Conservation (phyloP, 305 asterid genomes). For the Plantago rigida region DNA sequence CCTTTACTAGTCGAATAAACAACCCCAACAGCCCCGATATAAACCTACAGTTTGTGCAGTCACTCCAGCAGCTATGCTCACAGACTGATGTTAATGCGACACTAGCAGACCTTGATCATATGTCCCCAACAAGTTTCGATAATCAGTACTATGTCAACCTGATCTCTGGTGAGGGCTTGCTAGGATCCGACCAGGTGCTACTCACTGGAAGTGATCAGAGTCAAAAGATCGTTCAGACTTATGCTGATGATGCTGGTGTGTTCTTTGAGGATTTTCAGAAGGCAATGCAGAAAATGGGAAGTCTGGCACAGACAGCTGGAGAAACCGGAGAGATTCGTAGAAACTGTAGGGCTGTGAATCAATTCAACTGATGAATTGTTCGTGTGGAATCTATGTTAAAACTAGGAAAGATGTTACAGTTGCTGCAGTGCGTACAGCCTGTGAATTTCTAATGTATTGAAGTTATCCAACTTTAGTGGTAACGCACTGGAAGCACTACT, state of each 20-base stretch:
- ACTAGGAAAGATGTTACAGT: not conserved
- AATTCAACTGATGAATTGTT: constrained; percentile 13
- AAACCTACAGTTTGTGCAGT: constrained; percentile 40
- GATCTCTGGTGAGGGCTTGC: constrained; percentile 55
- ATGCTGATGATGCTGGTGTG: constrained; percentile 25
- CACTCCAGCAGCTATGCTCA: constrained; percentile 54
- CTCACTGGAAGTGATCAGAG: constrained; percentile 30
- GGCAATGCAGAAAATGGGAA: constrained; percentile 66
- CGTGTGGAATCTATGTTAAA: not conserved
- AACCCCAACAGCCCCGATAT: constrained; percentile 26
- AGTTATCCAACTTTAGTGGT: too few species aligned
- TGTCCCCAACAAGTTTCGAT: constrained; percentile 46
- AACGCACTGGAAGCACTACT: too few species aligned
- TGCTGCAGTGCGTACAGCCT: not conserved
- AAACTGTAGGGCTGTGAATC: constrained; percentile 52
- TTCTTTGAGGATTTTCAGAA: constrained; percentile 45
- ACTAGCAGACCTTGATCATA: constrained; percentile 50
- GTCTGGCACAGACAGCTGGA: constrained; percentile 29
- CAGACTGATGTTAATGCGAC: constrained; percentile 35
- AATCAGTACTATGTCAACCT: constrained; percentile 58
- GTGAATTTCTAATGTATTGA: not conserved
- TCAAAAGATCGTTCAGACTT: constrained; percentile 32
- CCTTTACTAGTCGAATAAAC: constrained; percentile 42
- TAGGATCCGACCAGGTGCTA: constrained; percentile 52
- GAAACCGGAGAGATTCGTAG: constrained; percentile 50